Percentiles rank a stretch among this genome's conserved stretches.
Evolutionary conservation across 1,139 yeast species (phyloP).

Genomic region (Candida frijolesensis): DNA sequence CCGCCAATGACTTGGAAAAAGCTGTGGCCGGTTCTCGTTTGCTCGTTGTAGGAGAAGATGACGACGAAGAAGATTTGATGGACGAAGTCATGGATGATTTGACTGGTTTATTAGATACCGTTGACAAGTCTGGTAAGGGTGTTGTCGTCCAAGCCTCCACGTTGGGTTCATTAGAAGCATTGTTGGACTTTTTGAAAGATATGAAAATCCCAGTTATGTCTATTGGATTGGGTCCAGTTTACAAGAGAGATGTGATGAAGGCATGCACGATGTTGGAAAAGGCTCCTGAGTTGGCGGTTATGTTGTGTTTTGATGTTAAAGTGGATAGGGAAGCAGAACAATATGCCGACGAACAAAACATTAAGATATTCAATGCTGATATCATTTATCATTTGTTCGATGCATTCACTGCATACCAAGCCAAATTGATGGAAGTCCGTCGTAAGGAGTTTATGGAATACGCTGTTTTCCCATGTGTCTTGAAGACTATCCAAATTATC

Average conservation of each 20-base stretch:
- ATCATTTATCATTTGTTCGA: slow-evolving; percentile 96
- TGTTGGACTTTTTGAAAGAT: slow-evolving; percentile 93
- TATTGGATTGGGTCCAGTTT: slow-evolving; percentile 96
- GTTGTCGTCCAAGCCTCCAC: slow-evolving; percentile 99
- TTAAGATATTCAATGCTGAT: slow-evolving; percentile 92
- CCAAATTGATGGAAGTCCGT: slow-evolving; percentile 82
- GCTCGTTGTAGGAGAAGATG: slow-evolving; percentile 94
- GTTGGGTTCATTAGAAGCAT: slow-evolving; percentile 95
- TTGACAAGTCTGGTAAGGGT: slow-evolving; percentile 92
- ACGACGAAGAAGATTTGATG: slow-evolving; percentile 95
- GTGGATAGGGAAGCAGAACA: slow-evolving; percentile 98
- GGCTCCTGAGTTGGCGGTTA: slow-evolving; percentile 92
- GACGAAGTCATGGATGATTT: slow-evolving; percentile 99
- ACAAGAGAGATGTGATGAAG: slow-evolving; percentile 96
- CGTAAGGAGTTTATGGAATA: slow-evolving; percentile 85
- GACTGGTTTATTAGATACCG: slow-evolving; percentile 91
- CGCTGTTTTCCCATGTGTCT: slow-evolving; percentile 94
- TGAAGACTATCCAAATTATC: slow-evolving; percentile 92
- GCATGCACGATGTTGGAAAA: slow-evolving; percentile 95
- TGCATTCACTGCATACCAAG: slow-evolving; percentile 90
- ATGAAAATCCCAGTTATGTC: slow-evolving; percentile 99
- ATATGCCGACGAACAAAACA: slow-evolving; percentile 90
- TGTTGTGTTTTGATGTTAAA: slow-evolving; percentile 98
- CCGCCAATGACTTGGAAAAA: slow-evolving; percentile 95
- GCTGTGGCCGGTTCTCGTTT: slow-evolving; percentile 99